These are phyloP conservation scores for Laburnicola sp. DNA, from an alignment of 2,329 filamentous ascomycete species.

Conservation along the genomic window DNA sequence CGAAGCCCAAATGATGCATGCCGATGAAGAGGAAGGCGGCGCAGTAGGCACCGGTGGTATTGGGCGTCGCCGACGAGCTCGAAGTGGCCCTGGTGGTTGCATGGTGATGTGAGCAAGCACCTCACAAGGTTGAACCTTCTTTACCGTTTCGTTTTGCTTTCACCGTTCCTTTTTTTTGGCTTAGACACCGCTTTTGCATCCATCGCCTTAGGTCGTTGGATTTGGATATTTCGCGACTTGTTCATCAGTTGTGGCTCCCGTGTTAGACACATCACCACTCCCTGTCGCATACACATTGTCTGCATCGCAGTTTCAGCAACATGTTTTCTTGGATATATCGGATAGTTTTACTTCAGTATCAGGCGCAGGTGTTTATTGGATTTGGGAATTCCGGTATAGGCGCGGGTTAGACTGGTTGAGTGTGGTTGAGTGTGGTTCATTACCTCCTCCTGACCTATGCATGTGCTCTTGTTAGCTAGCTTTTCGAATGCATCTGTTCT, in stretches of 20 bases:
- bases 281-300: too few relatives aligned
- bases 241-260: neutral
- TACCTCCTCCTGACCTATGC: too few relatives aligned
- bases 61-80: slow-evolving; percentile 50
- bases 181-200: neutral
- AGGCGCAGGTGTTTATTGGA: too few relatives aligned
- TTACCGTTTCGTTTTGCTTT: neutral
- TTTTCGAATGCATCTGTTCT: too few relatives aligned
- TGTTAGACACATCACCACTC: neutral
- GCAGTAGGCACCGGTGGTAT: slow-evolving; percentile 42
- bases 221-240: neutral
- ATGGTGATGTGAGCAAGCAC: slow-evolving; percentile 49
- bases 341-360: too few relatives aligned
- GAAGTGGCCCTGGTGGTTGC: slow-evolving; percentile 53
- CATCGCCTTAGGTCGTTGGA: neutral
- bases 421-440: too few relatives aligned
- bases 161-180: neutral
- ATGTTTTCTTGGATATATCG: too few relatives aligned
- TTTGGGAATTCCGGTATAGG: neutral
- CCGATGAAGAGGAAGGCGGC: slow-evolving; percentile 75
- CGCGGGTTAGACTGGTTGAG: slow-evolving; percentile 2
- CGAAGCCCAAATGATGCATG: slow-evolving; percentile 78
- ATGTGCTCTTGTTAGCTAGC: too few relatives aligned
- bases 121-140: neutral
- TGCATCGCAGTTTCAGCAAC: too few relatives aligned